phyloP scores from a whole-genome alignment of 495 filamentous ascomycete species.

The Xylaria acuta region DNA sequence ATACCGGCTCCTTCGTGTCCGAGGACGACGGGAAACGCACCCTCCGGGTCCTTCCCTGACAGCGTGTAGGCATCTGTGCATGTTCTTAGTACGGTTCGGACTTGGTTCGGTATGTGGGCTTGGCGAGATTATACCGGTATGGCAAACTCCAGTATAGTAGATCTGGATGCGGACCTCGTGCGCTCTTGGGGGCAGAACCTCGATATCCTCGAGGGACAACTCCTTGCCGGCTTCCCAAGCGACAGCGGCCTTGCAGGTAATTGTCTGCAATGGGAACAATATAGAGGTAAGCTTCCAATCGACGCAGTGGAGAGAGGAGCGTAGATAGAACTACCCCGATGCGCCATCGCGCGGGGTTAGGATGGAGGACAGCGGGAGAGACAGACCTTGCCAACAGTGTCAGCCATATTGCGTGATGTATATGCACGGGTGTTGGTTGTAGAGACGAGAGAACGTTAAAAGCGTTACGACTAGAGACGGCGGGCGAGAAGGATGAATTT shows the following conservation, averaged over 20 bases:
- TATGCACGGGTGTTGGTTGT: neutral
- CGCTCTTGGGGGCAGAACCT: slow-evolving; percentile 89
- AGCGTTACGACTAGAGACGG: neutral
- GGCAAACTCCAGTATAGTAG: slow-evolving; percentile 96
- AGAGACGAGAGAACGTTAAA: slow-evolving; percentile 5
- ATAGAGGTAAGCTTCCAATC: neutral
- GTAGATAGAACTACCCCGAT: neutral
- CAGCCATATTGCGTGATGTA: slow-evolving; percentile 44
- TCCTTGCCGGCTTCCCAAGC: slow-evolving; percentile 95
- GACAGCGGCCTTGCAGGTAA: slow-evolving; percentile 81
- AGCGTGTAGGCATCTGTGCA: slow-evolving; percentile 91
- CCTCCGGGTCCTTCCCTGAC: slow-evolving; percentile 97
- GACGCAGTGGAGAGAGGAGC: slow-evolving; percentile 15
- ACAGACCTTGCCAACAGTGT: slow-evolving; percentile 57
- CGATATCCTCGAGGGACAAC: slow-evolving; percentile 86
- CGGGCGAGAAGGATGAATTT: slow-evolving; percentile 6
- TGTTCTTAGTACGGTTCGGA: slow-evolving; percentile 30
- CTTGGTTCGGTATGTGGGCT: slow-evolving; percentile 34
- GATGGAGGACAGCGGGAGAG: slow-evolving; percentile 2
- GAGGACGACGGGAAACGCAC: slow-evolving; percentile 94
- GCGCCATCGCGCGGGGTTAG: slow-evolving; percentile 35
- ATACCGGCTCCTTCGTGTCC: slow-evolving; percentile 97
- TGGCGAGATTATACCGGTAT: slow-evolving; percentile 73
- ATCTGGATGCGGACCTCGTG: slow-evolving; percentile 97
- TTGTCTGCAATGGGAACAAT: slow-evolving; percentile 44